phyloP scores from a whole-genome alignment of 345 rosid species.

The Citrus mangshanensis region DNA sequence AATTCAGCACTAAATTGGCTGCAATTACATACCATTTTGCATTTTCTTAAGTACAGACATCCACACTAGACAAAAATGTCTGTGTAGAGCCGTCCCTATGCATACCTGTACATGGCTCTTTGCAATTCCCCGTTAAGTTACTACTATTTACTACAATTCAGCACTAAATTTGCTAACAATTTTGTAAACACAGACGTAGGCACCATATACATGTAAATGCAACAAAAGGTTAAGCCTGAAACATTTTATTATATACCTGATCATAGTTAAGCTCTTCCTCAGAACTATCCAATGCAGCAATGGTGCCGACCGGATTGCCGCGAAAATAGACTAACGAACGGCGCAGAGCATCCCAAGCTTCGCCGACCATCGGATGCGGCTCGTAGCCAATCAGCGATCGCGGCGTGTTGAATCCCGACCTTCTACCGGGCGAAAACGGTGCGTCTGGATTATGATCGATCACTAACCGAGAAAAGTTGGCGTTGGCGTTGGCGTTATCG shows the following conservation, averaged over 20 bases:
- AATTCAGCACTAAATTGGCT: not conserved
- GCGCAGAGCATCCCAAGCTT: slow-evolving; percentile 88
- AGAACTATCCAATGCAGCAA: slow-evolving; percentile 78
- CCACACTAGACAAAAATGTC: not conserved
- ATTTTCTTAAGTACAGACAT: not conserved
- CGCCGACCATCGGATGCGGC: slow-evolving; percentile 64
- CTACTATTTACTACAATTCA: not conserved
- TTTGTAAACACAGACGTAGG: not conserved
- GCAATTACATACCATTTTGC: not conserved
- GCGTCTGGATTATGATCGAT: slow-evolving; percentile 37
- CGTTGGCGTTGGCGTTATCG: slow-evolving; percentile 28
- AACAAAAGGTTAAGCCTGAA: not conserved
- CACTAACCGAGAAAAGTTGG: slow-evolving; percentile 31
- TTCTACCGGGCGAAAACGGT: slow-evolving; percentile 49
- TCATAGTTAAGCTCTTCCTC: slow-evolving; percentile 89
- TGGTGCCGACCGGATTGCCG: slow-evolving; percentile 87
- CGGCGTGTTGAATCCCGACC: slow-evolving; percentile 71
- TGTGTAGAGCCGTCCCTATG: not conserved
- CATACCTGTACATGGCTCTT: not conserved
- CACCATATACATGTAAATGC: not conserved
- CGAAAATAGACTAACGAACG: slow-evolving; percentile 72
- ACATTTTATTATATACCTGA: slow-evolving; percentile 47
- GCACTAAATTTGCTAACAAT: not conserved
- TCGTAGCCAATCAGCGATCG: slow-evolving; percentile 42
- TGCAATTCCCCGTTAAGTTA: not conserved